Base-by-base conservation (phyloP, 306 rosid genomes). In the Geum urbanum region DNA sequence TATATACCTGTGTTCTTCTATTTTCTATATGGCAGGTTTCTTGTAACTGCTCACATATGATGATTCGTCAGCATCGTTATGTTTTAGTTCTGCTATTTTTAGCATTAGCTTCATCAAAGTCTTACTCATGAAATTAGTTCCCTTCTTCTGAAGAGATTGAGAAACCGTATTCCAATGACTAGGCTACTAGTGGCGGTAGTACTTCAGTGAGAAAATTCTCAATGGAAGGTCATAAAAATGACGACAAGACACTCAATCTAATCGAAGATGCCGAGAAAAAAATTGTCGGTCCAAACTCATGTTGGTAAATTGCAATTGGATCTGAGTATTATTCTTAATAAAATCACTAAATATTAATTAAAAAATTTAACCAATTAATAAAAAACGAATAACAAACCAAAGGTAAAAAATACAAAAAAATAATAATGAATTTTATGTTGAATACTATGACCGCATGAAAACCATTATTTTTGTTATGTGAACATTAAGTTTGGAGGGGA, bases 251-350 rank as follows among this genome's bases (percentile, higher is more conserved):
- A 67, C 19, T 76, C n/a, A 62, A 77, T 60, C 52, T 79, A 13
- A 57, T 85, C 12, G 84, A 86, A 70, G 85, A 86, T 71, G 95
- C 95, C 2, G 79, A 79, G 70, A 81, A 64, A 8, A 83, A 85
- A 56, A 67, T 89, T 87, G 72, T 64, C 16, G 63, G 79, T 9
- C 67, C 92, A 27, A 81, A 87, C 55, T 67, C 81, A 41, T 90
- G 98, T 70, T 92, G 96, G 96, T 86, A 83, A 72, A 80, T 69
- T 44, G 96, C 96, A n/a, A n/a, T n/a, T n/a, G n/a, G n/a, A n/a
- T n/a, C n/a, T n/a, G n/a, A n/a, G n/a, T n/a, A n/a, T n/a, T n/a
- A n/a, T n/a, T n/a, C n/a, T n/a, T n/a, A n/a, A n/a, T n/a, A n/a
- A n/a, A n/a, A n/a, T n/a, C n/a, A n/a, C n/a, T n/a, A n/a, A n/a